phyloP scores from a whole-genome alignment of 352 stramenopile genomes.

The Phytophthora crassamura region DNA sequence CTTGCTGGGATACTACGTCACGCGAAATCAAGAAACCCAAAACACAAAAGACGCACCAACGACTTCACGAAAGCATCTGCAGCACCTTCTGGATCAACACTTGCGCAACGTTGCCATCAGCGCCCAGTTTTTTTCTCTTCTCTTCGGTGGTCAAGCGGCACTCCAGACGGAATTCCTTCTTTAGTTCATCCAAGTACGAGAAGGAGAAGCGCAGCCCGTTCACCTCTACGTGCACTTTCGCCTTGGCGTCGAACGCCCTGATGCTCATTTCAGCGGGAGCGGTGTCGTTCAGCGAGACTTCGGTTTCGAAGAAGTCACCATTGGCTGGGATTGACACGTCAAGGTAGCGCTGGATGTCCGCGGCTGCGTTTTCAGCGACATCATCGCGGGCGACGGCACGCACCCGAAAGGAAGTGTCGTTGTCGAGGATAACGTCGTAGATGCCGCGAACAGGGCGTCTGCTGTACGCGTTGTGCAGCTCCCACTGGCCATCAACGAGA shows the following conservation, averaged over 20 bases:
- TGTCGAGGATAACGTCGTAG: conserved; percentile 45
- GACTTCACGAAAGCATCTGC: conserved; percentile 30
- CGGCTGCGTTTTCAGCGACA: not conserved
- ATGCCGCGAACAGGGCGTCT: conserved; percentile 24
- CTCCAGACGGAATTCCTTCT: conserved; percentile 45
- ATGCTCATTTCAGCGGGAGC: conserved; percentile 30
- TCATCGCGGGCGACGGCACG: conserved; percentile 34
- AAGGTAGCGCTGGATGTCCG: conserved; percentile 36
- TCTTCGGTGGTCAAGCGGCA: conserved; percentile 26
- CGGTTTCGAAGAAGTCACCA: conserved; percentile 34
- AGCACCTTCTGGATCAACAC: conserved; percentile 39
- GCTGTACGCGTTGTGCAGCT: conserved; percentile 21
- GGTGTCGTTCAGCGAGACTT: conserved; percentile 19
- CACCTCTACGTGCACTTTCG: conserved; percentile 26
- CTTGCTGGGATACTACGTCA: no score
- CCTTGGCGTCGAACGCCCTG: conserved; percentile 28
- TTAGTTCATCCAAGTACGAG: conserved; percentile 31
- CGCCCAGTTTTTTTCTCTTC: conserved; percentile 27
- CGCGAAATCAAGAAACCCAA: no score
- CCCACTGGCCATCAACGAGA: conserved; percentile 43
- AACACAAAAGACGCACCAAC: no score
- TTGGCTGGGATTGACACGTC: conserved; percentile 20
- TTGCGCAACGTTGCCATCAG: conserved; percentile 33
- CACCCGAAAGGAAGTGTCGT: conserved; percentile 41
- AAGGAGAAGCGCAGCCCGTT: conserved; percentile 36